A percentile compares a stretch with the other conserved stretches of the same genome.
Conservation (phyloP, 2,329 filamentous ascomycete genomes). For the Fusarium liriodendri region DNA sequence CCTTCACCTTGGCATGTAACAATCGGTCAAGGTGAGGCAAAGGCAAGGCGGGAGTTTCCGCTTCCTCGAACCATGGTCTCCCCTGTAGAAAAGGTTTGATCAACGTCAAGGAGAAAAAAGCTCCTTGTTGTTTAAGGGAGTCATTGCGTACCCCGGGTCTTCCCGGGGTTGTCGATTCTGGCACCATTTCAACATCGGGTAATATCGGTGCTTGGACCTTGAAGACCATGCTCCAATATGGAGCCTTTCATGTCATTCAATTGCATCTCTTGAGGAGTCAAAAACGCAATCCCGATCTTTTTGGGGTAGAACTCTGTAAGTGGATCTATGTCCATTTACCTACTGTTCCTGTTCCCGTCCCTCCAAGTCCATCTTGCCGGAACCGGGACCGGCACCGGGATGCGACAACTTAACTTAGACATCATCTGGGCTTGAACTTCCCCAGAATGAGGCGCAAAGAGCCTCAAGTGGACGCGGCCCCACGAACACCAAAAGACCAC, state of each 20-base stretch:
- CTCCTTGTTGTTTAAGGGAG: background rate
- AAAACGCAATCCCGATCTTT: background rate
- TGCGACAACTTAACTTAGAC: background rate
- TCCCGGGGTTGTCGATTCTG: background rate
- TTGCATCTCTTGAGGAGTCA: background rate
- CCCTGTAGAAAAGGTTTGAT: background rate
- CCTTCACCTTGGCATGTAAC: slow-evolving; percentile 4
- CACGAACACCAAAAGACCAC: background rate
- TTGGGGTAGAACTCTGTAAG: background rate
- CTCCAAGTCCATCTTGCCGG: background rate
- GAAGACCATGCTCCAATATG: background rate
- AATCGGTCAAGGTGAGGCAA: background rate
- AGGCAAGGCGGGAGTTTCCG: background rate
- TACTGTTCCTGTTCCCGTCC: background rate
- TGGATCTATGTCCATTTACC: background rate
- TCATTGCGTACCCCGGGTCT: slow-evolving; percentile 4
- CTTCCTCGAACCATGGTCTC: background rate
- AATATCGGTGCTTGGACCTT: slow-evolving; percentile 12
- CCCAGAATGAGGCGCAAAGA: slow-evolving; percentile 34
- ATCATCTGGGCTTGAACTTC: slow-evolving; percentile 23
- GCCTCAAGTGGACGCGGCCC: slow-evolving; percentile 8
- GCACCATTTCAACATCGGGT: slow-evolving; percentile 15
- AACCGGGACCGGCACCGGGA: background rate
- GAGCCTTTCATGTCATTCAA: background rate
- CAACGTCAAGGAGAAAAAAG: background rate